Conservation (phyloP, 108 stramenopile species). For the Phaeodactylum tricornutum region DNA sequence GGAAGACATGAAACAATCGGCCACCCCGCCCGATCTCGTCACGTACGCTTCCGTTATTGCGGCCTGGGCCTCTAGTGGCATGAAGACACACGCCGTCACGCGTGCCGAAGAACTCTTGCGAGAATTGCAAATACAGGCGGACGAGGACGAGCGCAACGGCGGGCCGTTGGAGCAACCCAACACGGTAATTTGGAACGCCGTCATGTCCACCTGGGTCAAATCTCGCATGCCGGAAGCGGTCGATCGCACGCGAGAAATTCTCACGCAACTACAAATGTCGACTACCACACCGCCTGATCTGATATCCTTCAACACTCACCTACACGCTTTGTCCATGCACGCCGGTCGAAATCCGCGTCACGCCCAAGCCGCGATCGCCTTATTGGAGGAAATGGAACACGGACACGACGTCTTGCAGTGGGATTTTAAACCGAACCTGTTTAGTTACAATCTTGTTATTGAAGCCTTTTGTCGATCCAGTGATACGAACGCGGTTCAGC, state of each 20-base stretch:
- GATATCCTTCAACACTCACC: slow-evolving; percentile 31
- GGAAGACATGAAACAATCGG: slow-evolving; percentile 28
- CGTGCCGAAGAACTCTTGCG: slow-evolving; percentile 30
- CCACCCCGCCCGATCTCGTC: slow-evolving; percentile 22
- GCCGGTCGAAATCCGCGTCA: slow-evolving; percentile 8
- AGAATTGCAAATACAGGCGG: too few relatives aligned
- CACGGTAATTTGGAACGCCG: slow-evolving; percentile 21
- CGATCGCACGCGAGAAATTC: slow-evolving; percentile 23
- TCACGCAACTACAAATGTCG: slow-evolving; percentile 14
- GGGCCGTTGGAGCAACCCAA: slow-evolving; percentile 24
- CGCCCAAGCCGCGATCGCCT: slow-evolving; percentile 20
- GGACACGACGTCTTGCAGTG: slow-evolving; percentile 4
- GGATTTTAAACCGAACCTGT: slow-evolving; percentile 33
- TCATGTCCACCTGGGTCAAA: slow-evolving; percentile 40
- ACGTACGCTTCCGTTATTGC: slow-evolving; percentile 30
- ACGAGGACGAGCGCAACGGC: too few relatives aligned
- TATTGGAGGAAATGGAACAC: slow-evolving; percentile 20
- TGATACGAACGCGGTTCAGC: slow-evolving; percentile 21
- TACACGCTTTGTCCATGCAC: slow-evolving; percentile 28
- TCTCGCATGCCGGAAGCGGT: slow-evolving; percentile 15
- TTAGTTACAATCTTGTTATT: slow-evolving; percentile 65
- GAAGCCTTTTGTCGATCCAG: slow-evolving; percentile 33
- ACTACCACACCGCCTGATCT: slow-evolving; percentile 18
- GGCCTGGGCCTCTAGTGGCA: slow-evolving; percentile 31
- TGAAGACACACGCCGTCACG: slow-evolving; percentile 26